A percentile compares a stretch with the other conserved stretches of the same genome.
phyloP scores from a whole-genome alignment of 805 yeast genomes.

The Pichia phayaonensis region DNA sequence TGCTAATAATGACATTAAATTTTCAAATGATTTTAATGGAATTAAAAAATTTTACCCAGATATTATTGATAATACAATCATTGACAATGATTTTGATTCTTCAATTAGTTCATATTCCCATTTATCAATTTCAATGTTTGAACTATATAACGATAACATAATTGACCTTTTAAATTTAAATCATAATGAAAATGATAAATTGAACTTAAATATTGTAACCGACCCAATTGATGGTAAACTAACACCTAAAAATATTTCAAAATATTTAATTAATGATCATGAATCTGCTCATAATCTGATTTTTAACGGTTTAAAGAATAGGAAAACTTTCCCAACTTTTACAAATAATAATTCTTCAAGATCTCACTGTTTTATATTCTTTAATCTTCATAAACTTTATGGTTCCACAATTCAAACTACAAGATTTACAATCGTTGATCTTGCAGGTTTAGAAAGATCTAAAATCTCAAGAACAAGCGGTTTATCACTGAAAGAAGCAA shows the following conservation, averaged over 20 bases:
- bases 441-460: constrained; percentile 46
- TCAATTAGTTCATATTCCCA: not conserved
- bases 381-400: constrained; percentile 19
- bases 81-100: not conserved
- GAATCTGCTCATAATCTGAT: constrained; percentile 33
- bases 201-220: constrained; percentile 33
- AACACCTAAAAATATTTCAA: constrained; percentile 37
- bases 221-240: constrained; percentile 37
- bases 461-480: constrained; percentile 39
- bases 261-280: constrained; percentile 30
- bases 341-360: constrained; percentile 39
- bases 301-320: constrained; percentile 30
- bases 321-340: constrained; percentile 37
- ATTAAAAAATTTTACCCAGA: constrained; percentile 9
- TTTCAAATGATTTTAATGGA: constrained; percentile 1
- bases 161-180: constrained; percentile 28
- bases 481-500: constrained; percentile 38
- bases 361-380: constrained; percentile 44
- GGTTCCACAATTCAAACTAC: constrained; percentile 23
- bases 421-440: constrained; percentile 41
- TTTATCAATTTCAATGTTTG: constrained; percentile 44
- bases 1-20: constrained; percentile 2
- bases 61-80: not conserved
- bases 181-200: constrained; percentile 12
- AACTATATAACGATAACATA: constrained; percentile 41